Percentiles rank a stretch among this genome's conserved stretches.
These are phyloP conservation scores for Neobulgaria alba DNA, from an alignment of 2,329 filamentous ascomycete genomes.

Conservation along the genomic window DNA sequence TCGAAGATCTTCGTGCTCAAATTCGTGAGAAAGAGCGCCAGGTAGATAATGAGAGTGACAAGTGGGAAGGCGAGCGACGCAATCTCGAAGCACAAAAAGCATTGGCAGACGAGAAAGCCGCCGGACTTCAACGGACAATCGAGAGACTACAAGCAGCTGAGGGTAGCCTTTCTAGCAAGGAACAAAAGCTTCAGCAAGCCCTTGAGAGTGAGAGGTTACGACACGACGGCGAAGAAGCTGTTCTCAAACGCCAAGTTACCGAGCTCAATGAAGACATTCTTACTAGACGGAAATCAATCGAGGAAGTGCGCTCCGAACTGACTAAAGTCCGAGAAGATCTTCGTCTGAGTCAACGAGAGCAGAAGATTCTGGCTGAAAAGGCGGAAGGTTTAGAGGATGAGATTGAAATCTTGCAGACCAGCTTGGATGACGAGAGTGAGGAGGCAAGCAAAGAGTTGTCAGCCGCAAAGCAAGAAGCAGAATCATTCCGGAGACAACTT, in stretches of 20 bases:
- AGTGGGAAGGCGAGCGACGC: conserved; percentile 61
- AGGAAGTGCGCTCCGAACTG: conserved; percentile 57
- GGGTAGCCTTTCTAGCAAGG: conserved; percentile 58
- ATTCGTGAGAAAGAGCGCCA: conserved; percentile 60
- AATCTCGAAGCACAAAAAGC: conserved; percentile 57
- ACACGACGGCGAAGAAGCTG: conserved; percentile 61
- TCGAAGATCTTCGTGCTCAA: conserved; percentile 48
- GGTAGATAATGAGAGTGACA: conserved; percentile 62
- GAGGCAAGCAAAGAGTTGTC: conserved; percentile 42
- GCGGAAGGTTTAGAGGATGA: conserved; percentile 65
- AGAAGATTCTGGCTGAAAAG: conserved; percentile 54
- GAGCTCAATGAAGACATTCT: conserved; percentile 65
- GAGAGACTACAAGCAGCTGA: conserved; percentile 61
- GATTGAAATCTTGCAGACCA: conserved; percentile 61
- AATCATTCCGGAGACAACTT: conserved; percentile 37
- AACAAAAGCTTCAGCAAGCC: conserved; percentile 57
- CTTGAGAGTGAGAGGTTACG: conserved; percentile 64
- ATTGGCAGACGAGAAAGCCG: conserved; percentile 58
- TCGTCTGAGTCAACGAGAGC: conserved; percentile 56
- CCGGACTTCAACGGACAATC: conserved; percentile 61
- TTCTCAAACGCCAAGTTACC: conserved; percentile 64
- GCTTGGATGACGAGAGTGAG: conserved; percentile 49
- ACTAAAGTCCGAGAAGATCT: conserved; percentile 60
- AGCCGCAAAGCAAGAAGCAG: conserved; percentile 34
- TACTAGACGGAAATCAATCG: conserved; percentile 55